Evolutionary conservation across 441 rosid genomes (phyloP), one percentile per base, ranked within the genome.

Genomic region (Pelargonium cotyledonis): DNA sequence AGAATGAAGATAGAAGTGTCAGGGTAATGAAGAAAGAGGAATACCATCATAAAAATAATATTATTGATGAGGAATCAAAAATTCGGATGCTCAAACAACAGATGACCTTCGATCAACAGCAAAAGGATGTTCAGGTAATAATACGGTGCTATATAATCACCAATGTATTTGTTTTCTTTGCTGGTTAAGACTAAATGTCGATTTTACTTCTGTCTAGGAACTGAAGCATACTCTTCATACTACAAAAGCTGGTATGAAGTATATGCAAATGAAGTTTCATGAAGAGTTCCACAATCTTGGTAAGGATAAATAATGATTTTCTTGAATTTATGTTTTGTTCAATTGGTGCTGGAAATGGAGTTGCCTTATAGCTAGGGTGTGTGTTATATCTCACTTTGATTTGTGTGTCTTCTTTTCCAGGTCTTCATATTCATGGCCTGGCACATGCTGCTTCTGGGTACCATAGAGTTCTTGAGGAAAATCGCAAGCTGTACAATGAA

Each of bases 191-290:
- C n/a, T n/a, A n/a, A n/a, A n/a, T n/a, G n/a, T n/a, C n/a, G n/a
- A n/a, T 55, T 18, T 46, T 70, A 64, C n/a, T 23, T 55, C 47
- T 49, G 9, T 35, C 14, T 66, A 95, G 99, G 96, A 88, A 72
- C 68, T 95, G 72, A 89, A 85, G 78, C 86, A 82, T 69, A 78
- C 84, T 44, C 83, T 90, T 63, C 77, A 76, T 73, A 77, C 86
- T 71, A 87, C 97, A 72, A 95, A 85, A 83, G 85, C 92, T 72
- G 99, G 97, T n/a, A 87, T 95, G 86, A 90, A 90, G 66, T 86
- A 76, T 75, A 86, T 95, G 83, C 96, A 88, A 80, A 86, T 80
- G 86, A 88, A 90, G 70, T 85, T 89, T 75, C 90, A 82, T 14
- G 91, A 94, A 81, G 99, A 91, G 78, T 86, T 90, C 69, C 84